phyloP scores from a whole-genome alignment of 1,284 basidiomycete genomes.

The Puccinia horiana region DNA sequence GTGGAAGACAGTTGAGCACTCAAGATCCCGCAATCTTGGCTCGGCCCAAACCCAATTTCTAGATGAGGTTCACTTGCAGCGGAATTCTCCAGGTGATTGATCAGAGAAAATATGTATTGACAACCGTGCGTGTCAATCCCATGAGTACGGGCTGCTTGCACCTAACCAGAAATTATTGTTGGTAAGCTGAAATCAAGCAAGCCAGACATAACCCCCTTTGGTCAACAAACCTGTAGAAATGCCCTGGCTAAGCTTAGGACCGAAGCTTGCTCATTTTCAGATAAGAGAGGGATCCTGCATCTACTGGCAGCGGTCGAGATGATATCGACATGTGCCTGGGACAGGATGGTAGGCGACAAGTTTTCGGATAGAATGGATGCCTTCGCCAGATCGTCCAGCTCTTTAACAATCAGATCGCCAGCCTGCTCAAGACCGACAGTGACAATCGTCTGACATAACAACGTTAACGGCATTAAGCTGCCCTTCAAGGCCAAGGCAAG shows the following conservation, averaged over 20 bases:
- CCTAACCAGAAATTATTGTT: background rate
- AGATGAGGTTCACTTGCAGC: background rate
- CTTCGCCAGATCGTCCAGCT: conserved; percentile 1
- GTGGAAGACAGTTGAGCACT: conserved; percentile 34
- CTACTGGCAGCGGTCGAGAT: background rate
- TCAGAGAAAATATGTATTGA: conserved; percentile 45
- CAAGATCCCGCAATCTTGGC: conserved; percentile 22
- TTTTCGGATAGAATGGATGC: background rate
- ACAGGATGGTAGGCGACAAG: conserved; percentile 18
- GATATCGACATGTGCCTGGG: conserved; percentile 19
- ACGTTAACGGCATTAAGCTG: background rate
- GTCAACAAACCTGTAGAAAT: conserved; percentile 29
- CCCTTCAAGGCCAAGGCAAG: conserved; percentile 39
- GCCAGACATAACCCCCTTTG: background rate
- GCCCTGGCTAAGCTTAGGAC: background rate
- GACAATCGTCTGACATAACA: background rate
- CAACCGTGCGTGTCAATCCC: conserved; percentile 36
- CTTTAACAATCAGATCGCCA: background rate
- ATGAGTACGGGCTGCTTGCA: conserved; percentile 18
- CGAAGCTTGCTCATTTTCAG: conserved; percentile 16
- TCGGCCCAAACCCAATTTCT: conserved; percentile 21
- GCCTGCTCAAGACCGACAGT: background rate
- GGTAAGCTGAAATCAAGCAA: background rate
- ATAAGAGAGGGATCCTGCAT: conserved; percentile 28
- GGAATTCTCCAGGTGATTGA: background rate